Evolutionary conservation across 306 rosid genomes (phyloP).

Genomic region (Senna siamea): DNA sequence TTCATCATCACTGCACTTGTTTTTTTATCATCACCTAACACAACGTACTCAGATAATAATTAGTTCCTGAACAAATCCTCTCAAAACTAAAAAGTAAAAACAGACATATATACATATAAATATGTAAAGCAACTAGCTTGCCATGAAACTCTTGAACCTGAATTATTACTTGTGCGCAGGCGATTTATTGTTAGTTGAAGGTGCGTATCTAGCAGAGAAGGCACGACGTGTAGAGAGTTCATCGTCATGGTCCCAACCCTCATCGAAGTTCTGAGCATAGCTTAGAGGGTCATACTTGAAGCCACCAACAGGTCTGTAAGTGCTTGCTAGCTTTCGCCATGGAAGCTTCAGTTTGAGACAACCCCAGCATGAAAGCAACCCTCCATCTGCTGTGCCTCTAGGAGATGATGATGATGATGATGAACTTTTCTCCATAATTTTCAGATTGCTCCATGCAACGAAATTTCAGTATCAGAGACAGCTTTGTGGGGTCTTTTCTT

Average conservation of each 20-base stretch:
- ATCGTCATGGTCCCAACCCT: slow-evolving; percentile 52
- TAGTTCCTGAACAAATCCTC: neutral
- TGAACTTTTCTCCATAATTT: slow-evolving; percentile 49
- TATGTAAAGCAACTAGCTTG: neutral
- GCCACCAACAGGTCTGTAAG: slow-evolving; percentile 43
- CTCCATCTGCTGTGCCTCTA: slow-evolving; percentile 29
- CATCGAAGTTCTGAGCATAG: slow-evolving; percentile 82
- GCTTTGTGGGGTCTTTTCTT: slow-evolving; percentile 2
- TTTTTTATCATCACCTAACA: too few species aligned
- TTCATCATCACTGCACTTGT: too few species aligned
- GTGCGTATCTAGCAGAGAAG: slow-evolving; percentile 71
- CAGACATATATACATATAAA: neutral
- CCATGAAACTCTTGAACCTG: slow-evolving; percentile 15
- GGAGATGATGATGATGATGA: slow-evolving; percentile 36
- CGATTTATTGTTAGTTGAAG: slow-evolving; percentile 47
- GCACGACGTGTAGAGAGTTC: slow-evolving; percentile 47
- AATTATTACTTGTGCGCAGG: slow-evolving; percentile 22
- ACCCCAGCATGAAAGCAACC: slow-evolving; percentile 63
- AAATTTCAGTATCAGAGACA: slow-evolving; percentile 11
- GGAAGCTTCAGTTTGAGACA: slow-evolving; percentile 66
- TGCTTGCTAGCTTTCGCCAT: slow-evolving; percentile 41
- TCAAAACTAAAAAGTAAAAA: neutral
- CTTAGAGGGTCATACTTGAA: slow-evolving; percentile 72
- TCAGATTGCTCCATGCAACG: slow-evolving; percentile 31
- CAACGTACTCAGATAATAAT: too few species aligned